Evolutionary conservation across 495 filamentous ascomycete species (phyloP).

Genomic region (Neurospora sp.): DNA sequence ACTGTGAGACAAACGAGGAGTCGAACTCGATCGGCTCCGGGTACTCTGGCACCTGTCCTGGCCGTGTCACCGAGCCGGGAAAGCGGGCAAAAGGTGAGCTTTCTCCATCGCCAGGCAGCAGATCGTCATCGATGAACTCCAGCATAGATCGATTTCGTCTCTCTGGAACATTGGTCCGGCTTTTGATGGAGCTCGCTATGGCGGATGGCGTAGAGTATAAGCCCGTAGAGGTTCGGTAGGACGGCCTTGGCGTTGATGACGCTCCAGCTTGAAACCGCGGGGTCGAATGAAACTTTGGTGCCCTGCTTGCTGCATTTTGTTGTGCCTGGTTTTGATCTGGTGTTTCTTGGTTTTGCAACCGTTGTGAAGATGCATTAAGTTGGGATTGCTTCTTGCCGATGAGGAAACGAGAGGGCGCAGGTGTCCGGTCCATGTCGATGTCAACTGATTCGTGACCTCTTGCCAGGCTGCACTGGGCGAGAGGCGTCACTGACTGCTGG

Average conservation of each 20-base stretch:
- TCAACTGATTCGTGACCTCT: background rate
- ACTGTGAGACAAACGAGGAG: slow-evolving; percentile 17
- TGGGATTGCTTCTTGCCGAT: background rate
- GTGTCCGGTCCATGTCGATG: background rate
- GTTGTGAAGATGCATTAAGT: background rate
- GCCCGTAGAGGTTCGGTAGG: slow-evolving; percentile 7
- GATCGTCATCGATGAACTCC: slow-evolving; percentile 22
- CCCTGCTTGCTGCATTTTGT: background rate
- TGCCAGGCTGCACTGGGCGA: background rate
- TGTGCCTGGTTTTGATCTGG: background rate
- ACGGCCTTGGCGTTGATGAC: slow-evolving; percentile 14
- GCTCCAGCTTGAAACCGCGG: slow-evolving; percentile 25
- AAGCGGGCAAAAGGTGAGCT: slow-evolving; percentile 2
- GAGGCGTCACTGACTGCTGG: background rate
- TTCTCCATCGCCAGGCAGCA: slow-evolving; percentile 6
- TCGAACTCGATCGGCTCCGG: slow-evolving; percentile 27
- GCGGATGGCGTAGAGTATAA: slow-evolving; percentile 9
- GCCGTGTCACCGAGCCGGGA: background rate
- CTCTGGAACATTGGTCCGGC: slow-evolving; percentile 3
- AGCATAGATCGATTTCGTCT: slow-evolving; percentile 10
- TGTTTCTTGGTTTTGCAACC: background rate
- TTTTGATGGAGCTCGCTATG: slow-evolving; percentile 9
- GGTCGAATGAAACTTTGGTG: slow-evolving; percentile 26
- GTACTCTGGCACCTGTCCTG: slow-evolving; percentile 3
- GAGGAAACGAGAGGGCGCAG: background rate